Conservation (phyloP, 495 filamentous ascomycete species). For the Friedmanniomyces endolithicus region DNA sequence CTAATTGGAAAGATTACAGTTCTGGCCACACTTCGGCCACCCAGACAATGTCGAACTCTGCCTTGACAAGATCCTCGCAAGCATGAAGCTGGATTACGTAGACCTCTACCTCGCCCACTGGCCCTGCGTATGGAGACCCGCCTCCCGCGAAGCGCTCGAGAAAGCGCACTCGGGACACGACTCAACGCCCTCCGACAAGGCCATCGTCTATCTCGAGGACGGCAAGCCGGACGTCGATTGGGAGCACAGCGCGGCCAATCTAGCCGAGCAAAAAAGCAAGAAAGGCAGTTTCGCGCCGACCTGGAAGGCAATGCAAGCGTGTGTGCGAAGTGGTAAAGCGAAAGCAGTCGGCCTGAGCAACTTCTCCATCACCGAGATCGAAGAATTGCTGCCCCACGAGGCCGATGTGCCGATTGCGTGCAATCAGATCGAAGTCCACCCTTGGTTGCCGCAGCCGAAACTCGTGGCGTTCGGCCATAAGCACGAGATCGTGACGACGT, state of each 20-base stretch:
- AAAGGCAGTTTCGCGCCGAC: constrained; percentile 20
- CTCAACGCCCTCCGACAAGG: not conserved
- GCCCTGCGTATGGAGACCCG: constrained; percentile 33
- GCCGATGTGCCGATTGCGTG: constrained; percentile 8
- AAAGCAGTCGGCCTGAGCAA: constrained; percentile 50
- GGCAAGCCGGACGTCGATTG: constrained; percentile 16
- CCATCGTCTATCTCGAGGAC: not conserved
- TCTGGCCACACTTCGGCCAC: constrained; percentile 22
- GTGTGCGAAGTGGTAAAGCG: constrained; percentile 44
- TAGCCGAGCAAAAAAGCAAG: constrained; percentile 3
- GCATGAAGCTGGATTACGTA: constrained; percentile 50
- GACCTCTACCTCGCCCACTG: constrained; percentile 64
- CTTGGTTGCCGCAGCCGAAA: constrained; percentile 20
- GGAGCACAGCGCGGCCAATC: constrained; percentile 4
- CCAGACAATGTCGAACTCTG: constrained; percentile 36
- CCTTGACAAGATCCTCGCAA: constrained; percentile 40
- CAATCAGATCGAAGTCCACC: constrained; percentile 23
- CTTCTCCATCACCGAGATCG: constrained; percentile 32
- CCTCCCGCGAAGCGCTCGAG: constrained; percentile 5
- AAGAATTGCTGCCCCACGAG: constrained; percentile 15
- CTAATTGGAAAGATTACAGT: not conserved
- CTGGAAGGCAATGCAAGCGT: constrained; percentile 43
- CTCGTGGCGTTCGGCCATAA: constrained; percentile 24
- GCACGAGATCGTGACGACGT: constrained; percentile 38
- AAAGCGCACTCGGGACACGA: constrained; percentile 1